Percentiles rank a stretch among this genome's conserved stretches.
phyloP scores from a whole-genome alignment of 2,329 filamentous ascomycete species.

The Neofusicoccum kwambonambiense region DNA sequence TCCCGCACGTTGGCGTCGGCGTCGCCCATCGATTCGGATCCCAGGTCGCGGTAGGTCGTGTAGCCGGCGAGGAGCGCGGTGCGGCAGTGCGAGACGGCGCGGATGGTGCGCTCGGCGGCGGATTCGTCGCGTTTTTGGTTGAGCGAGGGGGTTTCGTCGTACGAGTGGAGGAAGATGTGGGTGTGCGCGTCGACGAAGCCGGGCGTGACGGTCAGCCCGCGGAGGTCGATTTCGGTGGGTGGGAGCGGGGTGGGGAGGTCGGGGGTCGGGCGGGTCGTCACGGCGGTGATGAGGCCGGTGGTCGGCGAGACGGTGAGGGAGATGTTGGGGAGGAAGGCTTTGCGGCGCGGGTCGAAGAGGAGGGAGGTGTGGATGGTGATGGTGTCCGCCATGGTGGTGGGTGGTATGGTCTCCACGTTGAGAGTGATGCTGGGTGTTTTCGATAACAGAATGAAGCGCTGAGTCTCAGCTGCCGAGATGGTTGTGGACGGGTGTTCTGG shows the following conservation, averaged over 20 bases:
- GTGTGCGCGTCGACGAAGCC: constrained; percentile 58
- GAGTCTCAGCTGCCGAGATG: no score
- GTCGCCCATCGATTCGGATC: constrained; percentile 52
- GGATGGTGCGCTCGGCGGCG: constrained; percentile 56
- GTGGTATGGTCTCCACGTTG: not conserved
- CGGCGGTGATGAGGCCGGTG: constrained; percentile 43
- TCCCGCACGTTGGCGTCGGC: constrained; percentile 54
- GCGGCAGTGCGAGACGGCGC: constrained; percentile 54
- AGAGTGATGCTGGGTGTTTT: no score
- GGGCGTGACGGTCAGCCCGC: constrained; percentile 52
- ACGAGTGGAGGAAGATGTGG: constrained; percentile 54
- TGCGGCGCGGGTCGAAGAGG: constrained; percentile 49
- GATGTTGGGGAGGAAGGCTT: constrained; percentile 41
- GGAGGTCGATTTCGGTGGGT: constrained; percentile 52
- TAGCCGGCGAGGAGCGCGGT: constrained; percentile 57
- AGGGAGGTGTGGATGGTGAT: constrained; percentile 45
- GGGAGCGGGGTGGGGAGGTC: constrained; percentile 25
- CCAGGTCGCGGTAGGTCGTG: constrained; percentile 59
- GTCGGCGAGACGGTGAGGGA: constrained; percentile 44
- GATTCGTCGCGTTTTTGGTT: constrained; percentile 60
- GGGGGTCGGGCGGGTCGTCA: constrained; percentile 30
- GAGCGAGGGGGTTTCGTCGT: constrained; percentile 40
- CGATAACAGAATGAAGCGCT: not conserved
- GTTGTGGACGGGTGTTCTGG: not conserved
- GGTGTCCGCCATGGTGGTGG: not conserved